phyloP scores from a whole-genome alignment of 495 filamentous ascomycete genomes.

The Penicillium daleae region DNA sequence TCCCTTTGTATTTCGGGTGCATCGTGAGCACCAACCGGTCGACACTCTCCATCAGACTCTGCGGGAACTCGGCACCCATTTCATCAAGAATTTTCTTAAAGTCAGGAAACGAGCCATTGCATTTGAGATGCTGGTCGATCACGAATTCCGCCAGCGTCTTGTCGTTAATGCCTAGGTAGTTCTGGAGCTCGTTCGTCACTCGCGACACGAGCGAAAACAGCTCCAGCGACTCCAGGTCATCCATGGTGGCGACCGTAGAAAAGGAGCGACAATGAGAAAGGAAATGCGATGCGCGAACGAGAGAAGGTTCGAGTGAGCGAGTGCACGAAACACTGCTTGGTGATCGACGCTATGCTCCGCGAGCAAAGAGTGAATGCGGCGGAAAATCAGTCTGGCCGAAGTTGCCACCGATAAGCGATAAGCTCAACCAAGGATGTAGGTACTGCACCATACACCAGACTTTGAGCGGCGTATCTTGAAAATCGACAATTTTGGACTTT shows the following conservation, averaged over 20 bases:
- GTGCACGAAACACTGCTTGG: constrained; percentile 26
- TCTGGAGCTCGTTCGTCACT: constrained; percentile 90
- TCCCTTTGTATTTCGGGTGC: constrained; percentile 80
- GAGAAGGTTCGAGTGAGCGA: constrained; percentile 15
- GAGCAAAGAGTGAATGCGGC: constrained; percentile 31
- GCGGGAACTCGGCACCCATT: constrained; percentile 85
- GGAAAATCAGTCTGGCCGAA: constrained; percentile 50
- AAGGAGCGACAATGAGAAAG: constrained; percentile 7
- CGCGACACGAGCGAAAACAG: constrained; percentile 91
- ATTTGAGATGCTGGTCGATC: constrained; percentile 85
- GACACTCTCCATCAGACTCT: constrained; percentile 86
- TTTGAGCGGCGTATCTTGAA: too few relatives aligned
- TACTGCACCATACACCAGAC: background rate
- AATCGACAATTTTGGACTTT: background rate
- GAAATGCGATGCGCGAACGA: constrained; percentile 6
- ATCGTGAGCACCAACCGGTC: constrained; percentile 86
- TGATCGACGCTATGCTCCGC: constrained; percentile 8
- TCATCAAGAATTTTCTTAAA: constrained; percentile 73
- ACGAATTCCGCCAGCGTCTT: constrained; percentile 95
- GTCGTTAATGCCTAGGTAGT: constrained; percentile 90
- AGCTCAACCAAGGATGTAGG: constrained; percentile 17
- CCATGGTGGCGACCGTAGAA: constrained; percentile 58
- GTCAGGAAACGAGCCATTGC: constrained; percentile 58
- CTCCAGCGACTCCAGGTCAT: constrained; percentile 88
- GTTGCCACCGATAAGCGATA: constrained; percentile 53